Conservation (phyloP, 2,329 filamentous ascomycete species). For the Cercospora sojina region DNA sequence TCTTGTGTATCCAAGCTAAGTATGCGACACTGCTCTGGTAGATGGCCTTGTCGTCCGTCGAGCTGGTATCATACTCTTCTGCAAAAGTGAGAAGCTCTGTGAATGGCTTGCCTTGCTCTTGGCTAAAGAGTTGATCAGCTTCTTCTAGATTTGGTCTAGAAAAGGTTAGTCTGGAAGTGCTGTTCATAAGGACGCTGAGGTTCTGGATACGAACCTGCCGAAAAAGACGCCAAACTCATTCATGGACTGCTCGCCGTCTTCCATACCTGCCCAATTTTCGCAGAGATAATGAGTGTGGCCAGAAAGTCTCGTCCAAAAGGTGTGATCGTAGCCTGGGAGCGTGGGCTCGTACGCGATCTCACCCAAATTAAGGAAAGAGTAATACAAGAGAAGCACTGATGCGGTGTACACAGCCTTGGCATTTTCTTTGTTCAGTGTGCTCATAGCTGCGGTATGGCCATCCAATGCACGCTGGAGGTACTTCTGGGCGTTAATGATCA, state of each 20-base stretch:
- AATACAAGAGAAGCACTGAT: conserved; percentile 28
- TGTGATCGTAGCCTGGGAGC: conserved; percentile 24
- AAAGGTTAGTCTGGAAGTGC: neutral
- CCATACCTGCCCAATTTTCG: conserved; percentile 20
- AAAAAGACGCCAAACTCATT: conserved; percentile 25
- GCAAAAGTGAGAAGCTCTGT: conserved; percentile 26
- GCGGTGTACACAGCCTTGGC: conserved; percentile 29
- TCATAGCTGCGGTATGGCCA: conserved; percentile 26
- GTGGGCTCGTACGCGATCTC: conserved; percentile 24
- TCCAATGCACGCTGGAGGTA: conserved; percentile 33
- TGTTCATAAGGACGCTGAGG: neutral
- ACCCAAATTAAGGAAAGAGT: conserved; percentile 29
- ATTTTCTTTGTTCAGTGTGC: conserved; percentile 21
- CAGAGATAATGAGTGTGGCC: conserved; percentile 26
- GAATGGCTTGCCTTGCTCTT: conserved; percentile 29
- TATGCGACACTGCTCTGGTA: conserved; percentile 29
- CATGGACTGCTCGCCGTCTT: conserved; percentile 19
- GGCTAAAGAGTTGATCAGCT: conserved; percentile 27
- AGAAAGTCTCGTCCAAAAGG: conserved; percentile 30
- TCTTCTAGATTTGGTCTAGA: conserved; percentile 20
- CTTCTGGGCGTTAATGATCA: conserved; percentile 27
- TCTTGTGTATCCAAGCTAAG: conserved; percentile 29
- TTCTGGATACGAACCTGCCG: conserved; percentile 13
- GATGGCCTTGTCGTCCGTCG: conserved; percentile 22
- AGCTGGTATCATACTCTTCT: conserved; percentile 26